Base-by-base conservation (phyloP, 495 filamentous ascomycete genomes). In the Recurvomyces mirabilis region DNA sequence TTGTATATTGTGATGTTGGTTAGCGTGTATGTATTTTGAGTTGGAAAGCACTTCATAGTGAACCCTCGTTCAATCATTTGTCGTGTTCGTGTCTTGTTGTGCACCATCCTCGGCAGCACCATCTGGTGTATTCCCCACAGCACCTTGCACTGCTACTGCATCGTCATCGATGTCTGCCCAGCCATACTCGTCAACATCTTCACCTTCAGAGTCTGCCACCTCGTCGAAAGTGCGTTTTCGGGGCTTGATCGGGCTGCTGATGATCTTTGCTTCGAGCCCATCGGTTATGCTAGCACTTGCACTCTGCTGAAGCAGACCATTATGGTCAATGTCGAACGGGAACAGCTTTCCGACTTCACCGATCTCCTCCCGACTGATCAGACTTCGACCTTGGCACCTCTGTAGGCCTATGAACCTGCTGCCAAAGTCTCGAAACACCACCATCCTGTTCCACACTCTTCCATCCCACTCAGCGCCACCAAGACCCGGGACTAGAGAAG, bases 381-480 rank as follows among this genome's bases (percentile, higher is more conserved):
- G 19, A 26, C 36, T 49, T 7, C 37, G 36, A 12, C 51, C 51
- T 38, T 34, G 40, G 25, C 40, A 46, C 21, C 50, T 62, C 35
- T 58, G 58, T 40, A 60, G 46, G 29, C 58, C 56, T 12, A 50
- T 50, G 47, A 56, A 49, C 39, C 46, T 50, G 23, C 42, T 46
- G 22, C 68, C 72, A 23, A 41, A 78, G 65, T 87, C 82, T 38
- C 78, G 66, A 59, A 84, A 89, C 32, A 93, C 53, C 24, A 78
- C 76, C 41, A 93, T 62, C 30, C 82, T 65, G 36, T 73, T 79
- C 49, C 70, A 72, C 3, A 91, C 64, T 23, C 70, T 72, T 28
- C 65, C 72, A 26, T 88, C 84, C 85, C 85, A 91, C 5, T 76
- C 69, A 3, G 60, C 64, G 17, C 71, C 72, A 38, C 77, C 78